Evolutionary conservation across 192 early-diverging fungal species (phyloP).

Genomic region (Dissophora ornata): DNA sequence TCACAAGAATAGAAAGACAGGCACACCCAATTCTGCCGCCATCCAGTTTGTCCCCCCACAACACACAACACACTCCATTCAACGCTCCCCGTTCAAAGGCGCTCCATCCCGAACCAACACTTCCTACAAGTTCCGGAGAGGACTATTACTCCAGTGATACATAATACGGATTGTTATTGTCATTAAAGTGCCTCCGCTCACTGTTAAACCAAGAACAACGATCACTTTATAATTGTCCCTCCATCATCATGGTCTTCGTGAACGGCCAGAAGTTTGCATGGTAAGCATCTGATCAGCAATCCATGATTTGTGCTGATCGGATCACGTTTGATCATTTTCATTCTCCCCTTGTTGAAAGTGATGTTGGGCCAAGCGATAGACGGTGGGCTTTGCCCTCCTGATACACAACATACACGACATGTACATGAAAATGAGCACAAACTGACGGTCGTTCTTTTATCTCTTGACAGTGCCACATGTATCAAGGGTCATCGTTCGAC

Average conservation of each 20-base stretch:
- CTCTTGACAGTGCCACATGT: conserved; percentile 57
- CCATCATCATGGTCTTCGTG: conserved; percentile 42
- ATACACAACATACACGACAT: too few species aligned
- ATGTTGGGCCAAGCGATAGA: not conserved
- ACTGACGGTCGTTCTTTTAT: not conserved
- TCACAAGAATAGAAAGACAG: conserved; percentile 20
- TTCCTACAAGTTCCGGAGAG: too few species aligned
- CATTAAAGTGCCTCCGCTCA: conserved; percentile 4
- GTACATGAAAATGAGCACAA: not conserved
- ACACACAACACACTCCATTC: not conserved
- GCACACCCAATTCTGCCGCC: too few species aligned
- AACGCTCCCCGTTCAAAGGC: not conserved
- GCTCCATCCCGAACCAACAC: too few species aligned
- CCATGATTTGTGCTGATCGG: too few species aligned
- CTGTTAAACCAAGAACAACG: too few species aligned
- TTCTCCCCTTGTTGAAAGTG: too few species aligned
- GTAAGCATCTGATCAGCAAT: conserved; percentile 15
- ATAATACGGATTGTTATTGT: conserved; percentile 9
- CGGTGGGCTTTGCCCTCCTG: too few species aligned
- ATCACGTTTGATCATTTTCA: not conserved
- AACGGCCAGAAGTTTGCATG: conserved; percentile 60
- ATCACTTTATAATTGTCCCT: not conserved
- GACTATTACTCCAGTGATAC: conserved; percentile 1
- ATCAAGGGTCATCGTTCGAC: conserved; percentile 70
- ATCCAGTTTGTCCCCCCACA: too few species aligned